Evolutionary conservation across 495 filamentous ascomycete genomes (phyloP).

Genomic region (Annulohypoxylon moriforme): DNA sequence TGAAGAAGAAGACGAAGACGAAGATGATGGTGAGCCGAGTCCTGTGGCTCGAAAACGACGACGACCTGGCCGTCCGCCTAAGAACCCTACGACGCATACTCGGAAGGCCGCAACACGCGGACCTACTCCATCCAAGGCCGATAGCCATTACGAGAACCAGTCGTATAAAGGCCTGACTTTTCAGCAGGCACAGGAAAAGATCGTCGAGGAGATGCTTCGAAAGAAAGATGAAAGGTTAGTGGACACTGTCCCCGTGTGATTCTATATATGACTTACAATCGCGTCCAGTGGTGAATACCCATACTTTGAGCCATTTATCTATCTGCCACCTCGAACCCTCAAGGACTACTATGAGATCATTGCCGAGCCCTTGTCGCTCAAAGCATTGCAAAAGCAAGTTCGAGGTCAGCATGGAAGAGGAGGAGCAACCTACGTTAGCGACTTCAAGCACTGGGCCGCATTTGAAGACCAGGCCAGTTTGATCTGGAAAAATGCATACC

Average conservation of each 20-base stretch:
- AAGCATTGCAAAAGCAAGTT: constrained; percentile 75
- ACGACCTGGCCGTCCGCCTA: constrained; percentile 46
- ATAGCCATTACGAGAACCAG: constrained; percentile 64
- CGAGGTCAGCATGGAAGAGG: constrained; percentile 73
- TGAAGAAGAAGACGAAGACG: constrained; percentile 52
- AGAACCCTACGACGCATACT: constrained; percentile 45
- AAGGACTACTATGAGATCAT: constrained; percentile 85
- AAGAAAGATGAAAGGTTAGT: constrained; percentile 71
- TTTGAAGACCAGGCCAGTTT: constrained; percentile 82
- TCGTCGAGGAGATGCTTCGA: constrained; percentile 74
- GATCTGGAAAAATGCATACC: constrained; percentile 86
- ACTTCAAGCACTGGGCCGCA: constrained; percentile 79
- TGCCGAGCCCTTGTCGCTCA: constrained; percentile 75
- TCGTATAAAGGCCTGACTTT: constrained; percentile 73
- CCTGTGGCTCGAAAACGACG: constrained; percentile 43
- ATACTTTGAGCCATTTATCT: constrained; percentile 72
- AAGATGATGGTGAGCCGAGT: constrained; percentile 51
- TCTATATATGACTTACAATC: constrained; percentile 28
- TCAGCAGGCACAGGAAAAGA: constrained; percentile 84
- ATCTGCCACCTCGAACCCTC: constrained; percentile 69
- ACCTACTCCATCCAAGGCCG: constrained; percentile 50
- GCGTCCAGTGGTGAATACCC: constrained; percentile 58
- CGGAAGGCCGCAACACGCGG: constrained; percentile 39
- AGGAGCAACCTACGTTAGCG: constrained; percentile 70
- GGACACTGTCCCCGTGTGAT: neutral